Evolutionary conservation across 2,329 filamentous ascomycete genomes (phyloP).

Genomic region (Phoma herbarum): DNA sequence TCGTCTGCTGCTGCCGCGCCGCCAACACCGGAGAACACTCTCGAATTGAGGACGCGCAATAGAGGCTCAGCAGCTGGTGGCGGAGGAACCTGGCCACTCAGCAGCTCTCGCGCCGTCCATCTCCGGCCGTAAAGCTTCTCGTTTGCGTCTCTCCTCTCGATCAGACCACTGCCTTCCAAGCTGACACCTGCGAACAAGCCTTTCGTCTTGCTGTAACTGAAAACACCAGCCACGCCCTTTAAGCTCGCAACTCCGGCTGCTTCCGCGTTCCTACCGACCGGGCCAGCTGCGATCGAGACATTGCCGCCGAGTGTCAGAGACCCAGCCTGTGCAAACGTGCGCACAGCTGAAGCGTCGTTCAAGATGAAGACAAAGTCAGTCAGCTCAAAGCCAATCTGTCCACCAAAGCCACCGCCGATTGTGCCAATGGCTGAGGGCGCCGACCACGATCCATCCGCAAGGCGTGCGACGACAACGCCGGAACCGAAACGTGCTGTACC

Average conservation of each 20-base stretch:
- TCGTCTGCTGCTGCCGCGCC: conserved; percentile 59
- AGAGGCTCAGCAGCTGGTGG: conserved; percentile 85
- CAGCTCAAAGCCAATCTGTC: conserved; percentile 86
- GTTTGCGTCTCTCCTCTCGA: conserved; percentile 95
- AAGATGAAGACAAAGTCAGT: conserved; percentile 98
- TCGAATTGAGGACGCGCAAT: conserved; percentile 83
- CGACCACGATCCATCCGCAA: conserved; percentile 80
- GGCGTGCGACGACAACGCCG: conserved; percentile 80
- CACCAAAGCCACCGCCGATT: conserved; percentile 82
- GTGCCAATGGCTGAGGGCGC: conserved; percentile 84
- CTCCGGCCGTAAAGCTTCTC: conserved; percentile 91
- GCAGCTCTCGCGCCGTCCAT: conserved; percentile 81
- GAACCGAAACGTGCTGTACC: conserved; percentile 83
- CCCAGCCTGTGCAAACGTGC: conserved; percentile 91
- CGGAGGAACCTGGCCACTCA: conserved; percentile 78
- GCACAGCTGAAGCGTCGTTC: conserved; percentile 88
- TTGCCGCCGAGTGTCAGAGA: conserved; percentile 94
- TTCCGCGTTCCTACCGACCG: conserved; percentile 93
- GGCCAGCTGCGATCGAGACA: conserved; percentile 93
- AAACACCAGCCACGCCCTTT: conserved; percentile 88
- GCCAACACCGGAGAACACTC: conserved; percentile 77
- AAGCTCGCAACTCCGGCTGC: conserved; percentile 92
- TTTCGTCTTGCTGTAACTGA: conserved; percentile 98
- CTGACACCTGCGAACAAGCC: conserved; percentile 95
- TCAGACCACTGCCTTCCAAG: conserved; percentile 89